These are phyloP conservation scores for baker's yeast (Saccharomyces cerevisiae) DNA, from an alignment of 805 yeast species.

Conservation along the genomic window DNA sequence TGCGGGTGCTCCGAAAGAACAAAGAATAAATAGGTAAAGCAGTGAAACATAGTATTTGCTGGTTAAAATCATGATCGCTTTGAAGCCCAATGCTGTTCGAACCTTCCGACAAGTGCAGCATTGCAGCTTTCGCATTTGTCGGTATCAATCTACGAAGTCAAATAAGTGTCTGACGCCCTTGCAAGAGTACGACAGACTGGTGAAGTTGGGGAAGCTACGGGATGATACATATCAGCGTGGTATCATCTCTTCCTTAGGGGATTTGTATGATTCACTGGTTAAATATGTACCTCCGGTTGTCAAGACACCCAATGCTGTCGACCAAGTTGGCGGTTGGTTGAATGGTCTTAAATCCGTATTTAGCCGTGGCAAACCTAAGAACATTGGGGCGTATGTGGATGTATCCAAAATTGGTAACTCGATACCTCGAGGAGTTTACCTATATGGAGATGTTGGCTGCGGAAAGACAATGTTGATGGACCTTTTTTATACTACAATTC, in stretches of 20 bases:
- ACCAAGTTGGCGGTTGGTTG: conserved; percentile 33
- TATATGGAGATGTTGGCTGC: conserved; percentile 97
- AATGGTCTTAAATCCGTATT: conserved; percentile 5
- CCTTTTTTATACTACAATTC: conserved; percentile 78
- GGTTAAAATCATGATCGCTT: neutral
- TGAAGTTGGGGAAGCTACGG: conserved; percentile 42
- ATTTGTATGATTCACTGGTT: conserved; percentile 46
- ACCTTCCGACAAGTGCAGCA: neutral
- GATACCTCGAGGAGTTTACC: conserved; percentile 76
- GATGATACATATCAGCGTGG: conserved; percentile 78
- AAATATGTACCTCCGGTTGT: conserved; percentile 58
- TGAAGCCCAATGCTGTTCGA: neutral
- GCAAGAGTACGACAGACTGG: conserved; percentile 42
- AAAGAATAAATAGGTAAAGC: neutral
- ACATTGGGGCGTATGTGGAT: conserved; percentile 8
- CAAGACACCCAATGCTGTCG: conserved; percentile 42
- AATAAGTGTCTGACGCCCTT: conserved; percentile 34
- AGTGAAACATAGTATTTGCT: neutral
- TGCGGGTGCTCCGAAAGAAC: neutral
- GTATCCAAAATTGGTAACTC: conserved; percentile 21
- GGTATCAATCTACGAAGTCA: conserved; percentile 5
- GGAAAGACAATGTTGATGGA: conserved; percentile 99
- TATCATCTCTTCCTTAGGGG: conserved; percentile 54
- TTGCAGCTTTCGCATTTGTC: neutral
- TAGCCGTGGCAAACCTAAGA: conserved; percentile 5